phyloP scores from a whole-genome alignment of 2,329 filamentous ascomycete genomes.

The Phaeophleospora eucalypticola region DNA sequence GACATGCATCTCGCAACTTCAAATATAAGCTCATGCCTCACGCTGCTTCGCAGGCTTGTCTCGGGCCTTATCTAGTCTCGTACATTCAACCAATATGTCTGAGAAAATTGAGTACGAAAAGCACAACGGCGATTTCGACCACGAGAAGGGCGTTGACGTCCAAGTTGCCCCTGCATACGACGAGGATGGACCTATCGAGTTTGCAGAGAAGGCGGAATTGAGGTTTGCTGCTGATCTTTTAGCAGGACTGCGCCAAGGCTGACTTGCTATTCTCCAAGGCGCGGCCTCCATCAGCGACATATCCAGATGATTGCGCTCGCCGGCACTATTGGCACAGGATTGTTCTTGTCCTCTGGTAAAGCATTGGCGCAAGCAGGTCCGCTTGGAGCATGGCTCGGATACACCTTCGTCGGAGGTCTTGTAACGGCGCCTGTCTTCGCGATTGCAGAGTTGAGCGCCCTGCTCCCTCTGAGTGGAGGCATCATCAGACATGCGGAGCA shows the following conservation, averaged over 20 bases:
- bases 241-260: no score
- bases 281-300: slow-evolving; percentile 50
- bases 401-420: slow-evolving; percentile 47
- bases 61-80: neutral
- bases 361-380: slow-evolving; percentile 52
- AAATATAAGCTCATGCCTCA: no score
- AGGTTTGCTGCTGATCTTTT: slow-evolving; percentile 7
- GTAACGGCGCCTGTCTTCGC: slow-evolving; percentile 50
- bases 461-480: slow-evolving; percentile 49
- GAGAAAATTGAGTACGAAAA: neutral
- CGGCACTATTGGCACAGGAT: slow-evolving; percentile 66
- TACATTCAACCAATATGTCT: neutral
- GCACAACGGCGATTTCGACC: slow-evolving; percentile 1
- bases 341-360: slow-evolving; percentile 54
- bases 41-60: neutral
- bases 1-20: no score
- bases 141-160: slow-evolving; percentile 9
- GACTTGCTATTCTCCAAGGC: slow-evolving; percentile 17
- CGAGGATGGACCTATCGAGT: slow-evolving; percentile 16
- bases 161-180: slow-evolving; percentile 14
- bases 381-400: slow-evolving; percentile 50
- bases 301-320: slow-evolving; percentile 65
- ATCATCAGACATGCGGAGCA: slow-evolving; percentile 49
- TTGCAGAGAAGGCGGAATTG: slow-evolving; percentile 21
- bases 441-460: slow-evolving; percentile 48